Percentiles rank a stretch among this genome's conserved stretches.
phyloP scores from a whole-genome alignment of 306 rosid species.

The Cucumis hystrix region DNA sequence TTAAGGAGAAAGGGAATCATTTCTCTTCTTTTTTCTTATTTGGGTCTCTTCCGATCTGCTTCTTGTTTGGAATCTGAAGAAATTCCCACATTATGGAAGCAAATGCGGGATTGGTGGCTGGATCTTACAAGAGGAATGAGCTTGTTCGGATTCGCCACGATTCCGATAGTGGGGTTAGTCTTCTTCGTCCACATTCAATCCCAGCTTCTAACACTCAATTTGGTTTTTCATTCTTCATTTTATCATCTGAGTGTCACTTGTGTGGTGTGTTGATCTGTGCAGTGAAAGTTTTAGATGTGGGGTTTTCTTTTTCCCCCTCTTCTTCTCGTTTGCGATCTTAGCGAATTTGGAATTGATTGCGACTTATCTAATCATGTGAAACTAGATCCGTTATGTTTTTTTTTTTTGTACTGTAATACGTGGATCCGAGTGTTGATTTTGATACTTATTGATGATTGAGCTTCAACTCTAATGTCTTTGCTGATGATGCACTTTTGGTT shows the following conservation, averaged over 20 bases:
- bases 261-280: background rate
- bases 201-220: background rate
- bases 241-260: background rate
- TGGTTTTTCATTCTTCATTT: background rate
- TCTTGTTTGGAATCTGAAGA: slow-evolving; percentile 3
- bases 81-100: slow-evolving; percentile 53
- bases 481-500: background rate
- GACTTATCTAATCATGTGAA: background rate
- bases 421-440: slow-evolving; percentile 17
- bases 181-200: background rate
- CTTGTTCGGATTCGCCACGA: slow-evolving; percentile 90
- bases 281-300: background rate
- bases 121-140: slow-evolving; percentile 88
- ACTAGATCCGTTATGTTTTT: background rate
- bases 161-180: slow-evolving; percentile 78
- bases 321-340: background rate
- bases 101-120: slow-evolving; percentile 84
- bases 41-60: slow-evolving; percentile 2
- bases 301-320: background rate
- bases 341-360: background rate
- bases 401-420: background rate
- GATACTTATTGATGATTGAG: background rate
- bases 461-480: slow-evolving; percentile 9
- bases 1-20: slow-evolving; percentile 8
- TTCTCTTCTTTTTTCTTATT: background rate